phyloP scores from a whole-genome alignment of 768 basidiomycete species.

The Mycena latifolia region DNA sequence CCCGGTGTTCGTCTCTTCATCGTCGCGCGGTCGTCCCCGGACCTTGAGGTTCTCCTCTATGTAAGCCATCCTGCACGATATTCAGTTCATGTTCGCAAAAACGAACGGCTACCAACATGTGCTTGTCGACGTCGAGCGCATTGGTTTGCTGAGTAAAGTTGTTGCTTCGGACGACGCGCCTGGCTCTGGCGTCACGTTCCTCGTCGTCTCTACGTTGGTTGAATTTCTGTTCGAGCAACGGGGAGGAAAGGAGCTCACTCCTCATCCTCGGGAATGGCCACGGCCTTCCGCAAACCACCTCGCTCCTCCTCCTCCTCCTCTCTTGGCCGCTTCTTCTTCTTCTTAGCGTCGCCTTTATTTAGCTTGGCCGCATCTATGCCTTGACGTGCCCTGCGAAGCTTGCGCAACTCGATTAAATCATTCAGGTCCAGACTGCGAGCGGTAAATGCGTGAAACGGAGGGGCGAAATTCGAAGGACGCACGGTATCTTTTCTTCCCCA shows the following conservation, averaged over 20 bases:
- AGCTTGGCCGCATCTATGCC: slow-evolving; percentile 91
- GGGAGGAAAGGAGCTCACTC: slow-evolving; percentile 59
- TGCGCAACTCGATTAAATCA: slow-evolving; percentile 81
- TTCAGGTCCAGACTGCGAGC: slow-evolving; percentile 20
- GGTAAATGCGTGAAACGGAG: too few species aligned
- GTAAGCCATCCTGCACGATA: slow-evolving; percentile 87
- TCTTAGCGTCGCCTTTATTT: slow-evolving; percentile 85
- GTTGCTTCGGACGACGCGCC: slow-evolving; percentile 82
- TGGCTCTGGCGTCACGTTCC: slow-evolving; percentile 77
- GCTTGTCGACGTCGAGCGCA: slow-evolving; percentile 95
- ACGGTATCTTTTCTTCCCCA: slow-evolving; percentile 57
- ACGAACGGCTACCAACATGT: slow-evolving; percentile 75
- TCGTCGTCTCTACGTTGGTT: slow-evolving; percentile 63
- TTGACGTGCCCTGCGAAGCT: slow-evolving; percentile 75
- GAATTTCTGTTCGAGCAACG: not conserved
- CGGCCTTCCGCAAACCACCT: slow-evolving; percentile 71
- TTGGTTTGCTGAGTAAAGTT: slow-evolving; percentile 99
- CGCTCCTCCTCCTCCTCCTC: slow-evolving; percentile 61
- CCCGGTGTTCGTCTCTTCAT: slow-evolving; percentile 56
- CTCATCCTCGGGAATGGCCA: slow-evolving; percentile 61
- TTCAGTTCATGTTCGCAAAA: not conserved
- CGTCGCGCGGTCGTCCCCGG: slow-evolving; percentile 67
- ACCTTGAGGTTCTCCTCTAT: slow-evolving; percentile 94
- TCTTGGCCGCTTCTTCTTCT: slow-evolving; percentile 68
- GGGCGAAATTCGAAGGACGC: slow-evolving; percentile 38